phyloP scores from a whole-genome alignment of 2,329 filamentous ascomycete species.

The Cytospora chrysosperma region DNA sequence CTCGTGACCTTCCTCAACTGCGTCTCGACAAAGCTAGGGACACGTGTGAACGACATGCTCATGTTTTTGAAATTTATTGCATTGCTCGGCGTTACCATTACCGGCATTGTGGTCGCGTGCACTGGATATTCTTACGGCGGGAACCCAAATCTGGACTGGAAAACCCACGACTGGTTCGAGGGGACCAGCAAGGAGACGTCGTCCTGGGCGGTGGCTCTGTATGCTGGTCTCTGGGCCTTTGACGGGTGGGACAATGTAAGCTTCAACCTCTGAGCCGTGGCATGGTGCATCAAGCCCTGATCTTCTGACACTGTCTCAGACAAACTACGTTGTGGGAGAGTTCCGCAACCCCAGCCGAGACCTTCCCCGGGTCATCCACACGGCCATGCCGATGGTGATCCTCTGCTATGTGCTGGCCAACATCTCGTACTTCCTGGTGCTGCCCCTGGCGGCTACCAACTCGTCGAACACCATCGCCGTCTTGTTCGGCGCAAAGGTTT shows the following conservation, averaged over 20 bases:
- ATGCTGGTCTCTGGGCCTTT: conserved; percentile 95
- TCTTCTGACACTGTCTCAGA: conserved; percentile 49
- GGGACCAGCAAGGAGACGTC: conserved; percentile 77
- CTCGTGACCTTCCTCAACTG: conserved; percentile 84
- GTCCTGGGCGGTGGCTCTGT: conserved; percentile 89
- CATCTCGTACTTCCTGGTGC: conserved; percentile 88
- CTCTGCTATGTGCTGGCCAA: conserved; percentile 88
- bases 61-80: conserved; percentile 98
- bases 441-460: conserved; percentile 78
- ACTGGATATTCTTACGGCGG: conserved; percentile 81
- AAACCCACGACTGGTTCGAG: conserved; percentile 82
- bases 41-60: conserved; percentile 83
- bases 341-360: conserved; percentile 90
- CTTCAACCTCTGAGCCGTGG: conserved; percentile 25
- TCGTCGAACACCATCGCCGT: conserved; percentile 94
- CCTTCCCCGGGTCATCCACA: conserved; percentile 92
- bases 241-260: conserved; percentile 98
- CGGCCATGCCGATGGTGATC: conserved; percentile 93
- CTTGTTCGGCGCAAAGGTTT: conserved; percentile 85
- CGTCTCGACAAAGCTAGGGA: conserved; percentile 84
- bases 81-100: conserved; percentile 80
- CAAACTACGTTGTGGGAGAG: conserved; percentile 96
- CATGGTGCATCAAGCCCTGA: not conserved
- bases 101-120: conserved; percentile 82
- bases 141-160: conserved; percentile 80